These are phyloP conservation scores for Kazachstania taianensis DNA, from an alignment of 805 yeast genomes.

Conservation along the genomic window DNA sequence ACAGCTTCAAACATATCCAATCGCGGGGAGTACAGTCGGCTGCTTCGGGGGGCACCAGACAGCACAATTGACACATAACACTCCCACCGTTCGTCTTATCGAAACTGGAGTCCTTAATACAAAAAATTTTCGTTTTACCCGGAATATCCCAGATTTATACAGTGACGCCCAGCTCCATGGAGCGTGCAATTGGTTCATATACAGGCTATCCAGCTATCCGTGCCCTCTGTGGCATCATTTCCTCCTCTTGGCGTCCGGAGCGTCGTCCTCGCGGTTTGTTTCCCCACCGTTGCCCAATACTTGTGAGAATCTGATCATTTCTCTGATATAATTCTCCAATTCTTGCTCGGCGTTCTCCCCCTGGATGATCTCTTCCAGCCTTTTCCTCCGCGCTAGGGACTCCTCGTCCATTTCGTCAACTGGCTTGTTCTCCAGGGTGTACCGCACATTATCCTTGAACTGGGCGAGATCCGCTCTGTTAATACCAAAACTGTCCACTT, in stretches of 20 bases:
- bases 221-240: conserved; percentile 1
- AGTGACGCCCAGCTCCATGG: neutral
- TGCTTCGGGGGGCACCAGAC: too few relatives aligned
- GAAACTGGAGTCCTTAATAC: too few relatives aligned
- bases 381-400: conserved; percentile 46
- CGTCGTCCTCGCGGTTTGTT: conserved; percentile 12
- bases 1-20: too few relatives aligned
- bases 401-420: conserved; percentile 34
- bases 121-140: too few relatives aligned
- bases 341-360: conserved; percentile 78
- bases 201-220: too few relatives aligned
- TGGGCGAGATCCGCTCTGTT: conserved; percentile 24
- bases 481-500: conserved; percentile 19
- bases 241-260: conserved; percentile 16
- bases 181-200: neutral
- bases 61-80: too few relatives aligned
- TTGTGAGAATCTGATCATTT: conserved; percentile 49
- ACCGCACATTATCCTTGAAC: conserved; percentile 41
- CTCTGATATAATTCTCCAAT: conserved; percentile 54
- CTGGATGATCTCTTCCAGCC: conserved; percentile 59
- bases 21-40: too few relatives aligned
- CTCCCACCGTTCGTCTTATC: too few relatives aligned
- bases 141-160: neutral
- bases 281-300: conserved; percentile 18
- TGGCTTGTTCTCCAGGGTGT: conserved; percentile 41